Evolutionary conservation across 1,284 basidiomycete genomes (phyloP).

Genomic region (Austroboletus niveus): DNA sequence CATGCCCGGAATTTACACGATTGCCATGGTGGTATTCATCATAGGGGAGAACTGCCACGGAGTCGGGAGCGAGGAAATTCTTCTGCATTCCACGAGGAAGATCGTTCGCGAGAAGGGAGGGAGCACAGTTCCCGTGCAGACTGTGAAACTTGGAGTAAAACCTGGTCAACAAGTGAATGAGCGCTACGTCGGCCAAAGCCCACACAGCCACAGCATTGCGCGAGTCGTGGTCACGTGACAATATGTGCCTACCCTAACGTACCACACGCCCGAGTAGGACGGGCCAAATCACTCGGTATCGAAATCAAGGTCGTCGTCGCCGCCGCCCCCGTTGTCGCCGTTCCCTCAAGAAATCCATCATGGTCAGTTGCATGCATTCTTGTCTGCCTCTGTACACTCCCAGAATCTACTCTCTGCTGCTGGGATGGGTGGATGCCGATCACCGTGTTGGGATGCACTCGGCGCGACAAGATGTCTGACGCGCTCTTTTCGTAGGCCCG

Average conservation of each 20-base stretch:
- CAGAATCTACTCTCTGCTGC: not conserved
- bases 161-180: not conserved
- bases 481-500: constrained; percentile 61
- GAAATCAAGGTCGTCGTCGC: constrained; percentile 23
- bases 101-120: constrained; percentile 1
- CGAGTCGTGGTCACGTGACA: constrained; percentile 18
- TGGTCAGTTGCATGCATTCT: constrained; percentile 27
- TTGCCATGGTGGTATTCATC: constrained; percentile 19
- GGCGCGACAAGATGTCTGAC: constrained; percentile 15
- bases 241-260: constrained; percentile 19
- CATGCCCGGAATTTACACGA: constrained; percentile 10
- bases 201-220: constrained; percentile 8
- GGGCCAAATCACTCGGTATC: constrained; percentile 8
- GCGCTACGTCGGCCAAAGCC: not conserved
- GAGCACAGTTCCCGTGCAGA: constrained; percentile 1
- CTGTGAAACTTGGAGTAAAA: constrained; percentile 1
- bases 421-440: constrained; percentile 26
- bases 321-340: constrained; percentile 5
- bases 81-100: constrained; percentile 25
- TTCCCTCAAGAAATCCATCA: constrained; percentile 31
- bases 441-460: constrained; percentile 20
- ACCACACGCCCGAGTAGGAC: not conserved
- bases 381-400: too few relatives aligned
- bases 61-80: constrained; percentile 2
- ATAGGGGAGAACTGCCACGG: constrained; percentile 17